Conservation (phyloP, 2,329 filamentous ascomycete species). For the Verticillium tricorpus region DNA sequence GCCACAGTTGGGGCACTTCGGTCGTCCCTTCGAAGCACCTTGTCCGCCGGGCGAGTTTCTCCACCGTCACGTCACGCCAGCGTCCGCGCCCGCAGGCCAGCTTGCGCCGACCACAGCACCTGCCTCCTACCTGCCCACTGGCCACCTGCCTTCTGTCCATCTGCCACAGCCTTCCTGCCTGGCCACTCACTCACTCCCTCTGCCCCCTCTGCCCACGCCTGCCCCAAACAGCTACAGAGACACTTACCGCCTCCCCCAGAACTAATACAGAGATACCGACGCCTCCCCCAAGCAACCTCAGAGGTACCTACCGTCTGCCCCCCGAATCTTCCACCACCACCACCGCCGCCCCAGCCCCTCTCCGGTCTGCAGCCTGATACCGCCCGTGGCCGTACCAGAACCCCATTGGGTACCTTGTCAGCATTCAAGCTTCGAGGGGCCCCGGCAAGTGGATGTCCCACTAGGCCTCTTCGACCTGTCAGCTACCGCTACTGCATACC, state of each 20-base stretch:
- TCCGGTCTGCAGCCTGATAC: neutral
- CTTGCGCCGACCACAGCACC: neutral
- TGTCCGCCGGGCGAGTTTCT: neutral
- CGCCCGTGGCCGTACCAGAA: slow-evolving; percentile 2
- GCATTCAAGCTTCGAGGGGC: slow-evolving; percentile 15
- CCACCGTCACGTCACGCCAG: neutral
- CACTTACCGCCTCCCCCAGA: neutral
- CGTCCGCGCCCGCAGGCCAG: neutral
- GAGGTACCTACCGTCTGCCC: neutral
- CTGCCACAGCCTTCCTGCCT: too few relatives aligned
- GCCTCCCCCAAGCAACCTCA: neutral
- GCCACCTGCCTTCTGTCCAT: too few relatives aligned
- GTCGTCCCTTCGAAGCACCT: neutral
- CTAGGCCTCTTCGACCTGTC: slow-evolving; percentile 12
- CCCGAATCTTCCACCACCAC: neutral
- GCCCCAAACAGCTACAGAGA: neutral
- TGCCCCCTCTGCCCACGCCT: too few relatives aligned
- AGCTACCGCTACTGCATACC: slow-evolving; percentile 9
- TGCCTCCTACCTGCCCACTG: too few relatives aligned
- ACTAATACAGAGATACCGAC: neutral
- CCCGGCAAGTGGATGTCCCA: slow-evolving; percentile 11
- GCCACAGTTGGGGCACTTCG: neutral
- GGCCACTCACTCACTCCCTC: too few relatives aligned
- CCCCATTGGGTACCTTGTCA: slow-evolving; percentile 12
- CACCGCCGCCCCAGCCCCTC: neutral